Evolutionary conservation across 2,329 filamentous ascomycete genomes (phyloP).

Genomic region (Colletotrichum tabaci): DNA sequence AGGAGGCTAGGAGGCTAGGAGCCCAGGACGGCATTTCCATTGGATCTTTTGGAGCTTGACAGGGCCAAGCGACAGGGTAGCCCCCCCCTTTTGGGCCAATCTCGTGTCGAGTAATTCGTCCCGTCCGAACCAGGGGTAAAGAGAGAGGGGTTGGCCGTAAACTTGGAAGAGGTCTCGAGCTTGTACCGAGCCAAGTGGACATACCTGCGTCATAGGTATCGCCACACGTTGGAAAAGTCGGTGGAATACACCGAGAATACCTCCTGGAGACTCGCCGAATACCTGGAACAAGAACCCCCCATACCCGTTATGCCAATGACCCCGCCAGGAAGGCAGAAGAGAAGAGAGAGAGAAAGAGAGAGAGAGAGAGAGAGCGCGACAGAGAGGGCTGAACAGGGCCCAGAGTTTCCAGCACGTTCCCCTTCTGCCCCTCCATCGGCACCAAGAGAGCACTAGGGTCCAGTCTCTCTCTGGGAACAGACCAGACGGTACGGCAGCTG

Average conservation of each 20-base stretch:
- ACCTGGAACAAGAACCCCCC: neutral
- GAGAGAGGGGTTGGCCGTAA: neutral
- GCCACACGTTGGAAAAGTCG: rapidly evolving
- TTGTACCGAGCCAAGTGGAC: constrained; percentile 20
- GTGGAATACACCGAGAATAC: constrained; percentile 37
- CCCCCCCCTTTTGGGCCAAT: constrained; percentile 17
- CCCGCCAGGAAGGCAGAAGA: neutral
- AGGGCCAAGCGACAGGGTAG: neutral
- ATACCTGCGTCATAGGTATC: constrained; percentile 34
- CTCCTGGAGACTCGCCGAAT: constrained; percentile 5
- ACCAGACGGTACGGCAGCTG: neutral
- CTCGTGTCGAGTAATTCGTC: constrained; percentile 7
- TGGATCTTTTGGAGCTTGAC: constrained; percentile 4
- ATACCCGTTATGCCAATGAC: neutral
- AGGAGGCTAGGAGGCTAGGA: neutral
- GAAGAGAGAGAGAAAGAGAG: neutral
- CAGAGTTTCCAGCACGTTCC: constrained; percentile 33
- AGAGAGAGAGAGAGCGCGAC: neutral
- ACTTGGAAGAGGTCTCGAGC: constrained; percentile 1
- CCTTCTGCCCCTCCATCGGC: constrained; percentile 12
- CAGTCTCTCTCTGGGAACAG: neutral
- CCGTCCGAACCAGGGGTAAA: constrained; percentile 29
- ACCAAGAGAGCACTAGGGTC: neutral
- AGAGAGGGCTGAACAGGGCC: neutral
- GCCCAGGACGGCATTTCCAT: neutral